A percentile compares a stretch with the other conserved stretches of the same genome.
These are phyloP conservation scores for Coprinopsis sp. DNA, from an alignment of 768 basidiomycete species.

Conservation along the genomic window DNA sequence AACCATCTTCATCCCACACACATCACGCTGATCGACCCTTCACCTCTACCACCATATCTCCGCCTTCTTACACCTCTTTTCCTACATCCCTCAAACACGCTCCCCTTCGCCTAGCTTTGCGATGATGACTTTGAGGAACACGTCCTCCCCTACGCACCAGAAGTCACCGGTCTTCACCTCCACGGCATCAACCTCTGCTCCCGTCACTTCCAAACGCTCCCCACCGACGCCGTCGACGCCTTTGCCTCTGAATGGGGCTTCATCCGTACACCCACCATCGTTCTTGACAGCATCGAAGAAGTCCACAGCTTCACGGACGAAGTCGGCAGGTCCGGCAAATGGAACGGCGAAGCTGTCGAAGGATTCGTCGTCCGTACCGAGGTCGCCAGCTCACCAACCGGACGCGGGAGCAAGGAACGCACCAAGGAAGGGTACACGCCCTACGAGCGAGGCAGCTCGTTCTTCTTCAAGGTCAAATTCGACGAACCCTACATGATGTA, in stretches of 20 bases:
- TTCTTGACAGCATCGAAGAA: conserved; percentile 54
- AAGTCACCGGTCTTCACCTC: conserved; percentile 85
- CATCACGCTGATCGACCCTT: too few species aligned
- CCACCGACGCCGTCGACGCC: conserved; percentile 59
- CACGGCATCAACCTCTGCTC: conserved; percentile 83
- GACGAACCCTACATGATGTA: conserved; percentile 99
- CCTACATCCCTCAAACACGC: neutral
- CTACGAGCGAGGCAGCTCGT: conserved; percentile 74
- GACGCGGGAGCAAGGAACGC: conserved; percentile 15
- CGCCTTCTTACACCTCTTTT: too few species aligned
- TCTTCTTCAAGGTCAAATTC: conserved; percentile 99
- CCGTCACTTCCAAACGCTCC: conserved; percentile 64
- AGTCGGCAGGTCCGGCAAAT: conserved; percentile 62
- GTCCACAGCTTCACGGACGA: conserved; percentile 71
- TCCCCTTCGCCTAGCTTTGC: conserved; percentile 65
- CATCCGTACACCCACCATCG: conserved; percentile 65
- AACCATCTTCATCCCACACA: neutral
- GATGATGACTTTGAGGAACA: conserved; percentile 98
- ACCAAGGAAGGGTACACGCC: conserved; percentile 46
- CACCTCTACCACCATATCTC: too few species aligned
- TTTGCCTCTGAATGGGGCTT: conserved; percentile 94
- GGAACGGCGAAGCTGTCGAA: conserved; percentile 83
- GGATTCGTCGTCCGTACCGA: conserved; percentile 90
- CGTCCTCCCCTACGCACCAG: conserved; percentile 76
- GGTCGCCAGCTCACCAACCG: conserved; percentile 42